Conservation (phyloP, 495 filamentous ascomycete species). For the Lasiosphaeriaceae sp. region DNA sequence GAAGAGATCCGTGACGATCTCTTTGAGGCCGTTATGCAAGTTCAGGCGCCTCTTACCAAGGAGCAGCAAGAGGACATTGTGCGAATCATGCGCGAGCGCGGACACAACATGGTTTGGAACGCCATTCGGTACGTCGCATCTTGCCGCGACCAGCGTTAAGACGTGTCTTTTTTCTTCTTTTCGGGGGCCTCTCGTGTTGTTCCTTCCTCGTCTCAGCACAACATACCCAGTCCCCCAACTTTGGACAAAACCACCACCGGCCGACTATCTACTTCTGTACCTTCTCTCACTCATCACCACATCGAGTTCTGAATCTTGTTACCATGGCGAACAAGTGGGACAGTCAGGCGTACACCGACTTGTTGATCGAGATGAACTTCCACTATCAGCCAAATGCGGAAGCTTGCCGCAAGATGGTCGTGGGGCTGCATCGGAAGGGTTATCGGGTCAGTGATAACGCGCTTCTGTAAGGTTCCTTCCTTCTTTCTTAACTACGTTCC, state of each 20-base stretch:
- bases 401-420: slow-evolving; percentile 17
- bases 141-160: too few relatives aligned
- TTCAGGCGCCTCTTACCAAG: slow-evolving; percentile 13
- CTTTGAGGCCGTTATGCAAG: slow-evolving; percentile 22
- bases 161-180: too few relatives aligned
- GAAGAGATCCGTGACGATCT: slow-evolving; percentile 30
- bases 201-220: too few relatives aligned
- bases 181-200: too few relatives aligned
- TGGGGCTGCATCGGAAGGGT: slow-evolving; percentile 18
- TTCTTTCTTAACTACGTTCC: not conserved
- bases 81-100: slow-evolving; percentile 14
- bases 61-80: slow-evolving; percentile 30
- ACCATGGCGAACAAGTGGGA: slow-evolving; percentile 17
- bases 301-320: too few relatives aligned
- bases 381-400: slow-evolving; percentile 14
- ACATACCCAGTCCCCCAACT: too few relatives aligned
- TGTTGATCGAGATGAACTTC: slow-evolving; percentile 21
- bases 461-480: slow-evolving; percentile 25
- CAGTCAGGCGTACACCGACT: slow-evolving; percentile 17
- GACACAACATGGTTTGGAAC: slow-evolving; percentile 32
- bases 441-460: slow-evolving; percentile 24
- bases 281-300: too few relatives aligned
- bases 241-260: too few relatives aligned
- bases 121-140: slow-evolving; percentile 27
- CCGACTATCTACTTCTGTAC: too few relatives aligned